Evolutionary conservation across 2,329 filamentous ascomycete species (phyloP).

Genomic region (Aschersonia sp.): DNA sequence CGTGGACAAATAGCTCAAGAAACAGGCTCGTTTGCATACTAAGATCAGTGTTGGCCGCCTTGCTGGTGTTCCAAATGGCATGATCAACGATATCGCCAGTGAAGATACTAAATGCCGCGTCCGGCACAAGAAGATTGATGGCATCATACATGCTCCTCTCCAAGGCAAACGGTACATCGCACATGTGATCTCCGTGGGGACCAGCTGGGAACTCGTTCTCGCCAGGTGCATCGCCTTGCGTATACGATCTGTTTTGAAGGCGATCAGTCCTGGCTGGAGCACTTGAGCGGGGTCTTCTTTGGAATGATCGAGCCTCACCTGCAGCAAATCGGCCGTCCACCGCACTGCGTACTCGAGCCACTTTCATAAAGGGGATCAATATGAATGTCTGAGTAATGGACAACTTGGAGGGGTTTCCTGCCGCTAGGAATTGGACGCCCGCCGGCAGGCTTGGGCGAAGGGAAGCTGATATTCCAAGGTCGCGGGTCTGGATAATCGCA

Average conservation of each 20-base stretch:
- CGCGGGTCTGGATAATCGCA: slow-evolving; percentile 33
- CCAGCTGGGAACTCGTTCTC: slow-evolving; percentile 31
- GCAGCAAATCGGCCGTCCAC: slow-evolving; percentile 44
- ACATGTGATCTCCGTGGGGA: slow-evolving; percentile 33
- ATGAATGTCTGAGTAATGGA: slow-evolving; percentile 46
- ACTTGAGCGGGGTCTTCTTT: background rate
- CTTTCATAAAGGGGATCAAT: slow-evolving; percentile 38
- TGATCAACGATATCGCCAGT: slow-evolving; percentile 44
- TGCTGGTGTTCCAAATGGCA: slow-evolving; percentile 27
- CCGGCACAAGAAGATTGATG: slow-evolving; percentile 28
- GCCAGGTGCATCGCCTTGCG: slow-evolving; percentile 26
- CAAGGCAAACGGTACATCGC: slow-evolving; percentile 33
- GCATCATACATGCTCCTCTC: slow-evolving; percentile 39
- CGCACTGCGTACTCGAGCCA: slow-evolving; percentile 37
- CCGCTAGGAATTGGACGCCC: slow-evolving; percentile 25
- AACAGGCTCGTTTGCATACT: slow-evolving; percentile 9
- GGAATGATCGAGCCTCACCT: slow-evolving; percentile 15
- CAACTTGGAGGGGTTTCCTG: slow-evolving; percentile 31
- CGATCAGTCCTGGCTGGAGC: background rate
- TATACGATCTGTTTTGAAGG: slow-evolving; percentile 29
- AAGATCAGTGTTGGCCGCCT: slow-evolving; percentile 13
- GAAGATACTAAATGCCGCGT: slow-evolving; percentile 38
- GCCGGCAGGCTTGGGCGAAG: slow-evolving; percentile 22
- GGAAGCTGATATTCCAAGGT: slow-evolving; percentile 26
- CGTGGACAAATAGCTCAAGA: background rate